phyloP scores from a whole-genome alignment of 2,329 filamentous ascomycete genomes.

The Verticillium nubilum region DNA sequence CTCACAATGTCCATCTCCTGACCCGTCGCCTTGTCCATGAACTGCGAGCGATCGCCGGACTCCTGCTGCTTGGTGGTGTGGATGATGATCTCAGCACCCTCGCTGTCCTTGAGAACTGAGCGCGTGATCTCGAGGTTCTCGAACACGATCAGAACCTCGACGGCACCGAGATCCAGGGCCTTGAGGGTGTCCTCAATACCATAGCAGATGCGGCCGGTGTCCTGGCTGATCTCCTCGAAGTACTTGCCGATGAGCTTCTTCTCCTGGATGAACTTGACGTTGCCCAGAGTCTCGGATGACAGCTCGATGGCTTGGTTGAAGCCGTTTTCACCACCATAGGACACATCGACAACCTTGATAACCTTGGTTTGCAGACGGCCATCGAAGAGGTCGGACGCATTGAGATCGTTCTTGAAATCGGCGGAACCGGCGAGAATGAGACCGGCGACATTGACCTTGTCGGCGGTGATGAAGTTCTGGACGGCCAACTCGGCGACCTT shows the following conservation, averaged over 20 bases:
- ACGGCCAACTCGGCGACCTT: constrained; percentile 97
- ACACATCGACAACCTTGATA: constrained; percentile 99
- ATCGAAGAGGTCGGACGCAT: constrained; percentile 97
- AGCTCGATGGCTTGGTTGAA: constrained; percentile 99
- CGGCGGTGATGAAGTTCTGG: constrained; percentile 96
- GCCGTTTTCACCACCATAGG: constrained; percentile 97
- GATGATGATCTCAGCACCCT: constrained; percentile 66
- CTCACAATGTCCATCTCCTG: constrained; percentile 95
- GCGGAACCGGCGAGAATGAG: constrained; percentile 94
- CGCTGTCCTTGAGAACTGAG: constrained; percentile 79
- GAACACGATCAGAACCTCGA: constrained; percentile 91
- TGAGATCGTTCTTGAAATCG: constrained; percentile 99
- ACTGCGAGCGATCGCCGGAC: constrained; percentile 66
- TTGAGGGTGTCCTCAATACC: constrained; percentile 97
- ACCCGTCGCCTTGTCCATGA: constrained; percentile 92
- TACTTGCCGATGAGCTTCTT: constrained; percentile 99
- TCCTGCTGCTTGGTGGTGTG: constrained; percentile 89
- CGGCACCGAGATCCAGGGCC: constrained; percentile 90
- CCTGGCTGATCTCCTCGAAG: constrained; percentile 98
- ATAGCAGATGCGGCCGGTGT: constrained; percentile 95
- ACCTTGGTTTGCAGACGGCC: constrained; percentile 87
- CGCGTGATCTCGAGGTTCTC: constrained; percentile 95
- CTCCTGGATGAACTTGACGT: constrained; percentile 99
- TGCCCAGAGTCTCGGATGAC: constrained; percentile 89
- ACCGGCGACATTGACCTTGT: constrained; percentile 97